Base-by-base conservation (phyloP, 2,329 filamentous ascomycete genomes). In the Pezicula radicicola region DNA sequence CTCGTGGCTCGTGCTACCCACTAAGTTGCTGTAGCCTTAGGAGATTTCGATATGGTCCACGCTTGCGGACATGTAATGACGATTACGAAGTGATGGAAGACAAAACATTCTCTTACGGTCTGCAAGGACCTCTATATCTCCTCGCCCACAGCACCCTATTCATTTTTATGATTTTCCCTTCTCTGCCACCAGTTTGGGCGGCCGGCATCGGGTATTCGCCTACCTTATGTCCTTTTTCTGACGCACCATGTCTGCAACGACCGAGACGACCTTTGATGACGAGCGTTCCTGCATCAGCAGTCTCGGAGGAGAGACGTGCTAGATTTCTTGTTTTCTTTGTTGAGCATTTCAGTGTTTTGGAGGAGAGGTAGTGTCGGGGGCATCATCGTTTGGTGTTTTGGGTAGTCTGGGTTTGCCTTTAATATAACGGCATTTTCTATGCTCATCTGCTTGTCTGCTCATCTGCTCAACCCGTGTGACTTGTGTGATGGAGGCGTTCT, bases 1-100 rank as follows among this genome's bases (percentile, higher is more conserved):
- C 78, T 99, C 69, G 93, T 99, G 70, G 93, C 91, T 61, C 88
- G 89, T 70, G 87, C 91, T 57, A 90, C 80, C 68, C 86, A 86
- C 27, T 45, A 28, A 45, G 27, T 13, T 27, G 40, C 15, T 12
- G 73, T 91, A 73, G 83, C 43, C 37, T 18, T 13, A 7, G 25
- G 27, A 46, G 51, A 28, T 51, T 37, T 35, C 30, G 50, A 55
- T 51, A 28, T 65, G 60, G 62, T 70, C 66, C 63, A 69, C 65
- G 65, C 66, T 68, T 65, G 40, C 30, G 46, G 18, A 33, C 36
- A 21, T 69, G 68, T 77, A 72, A 78, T 71, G 74, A 80, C 68
- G 70, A 73, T 74, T 69, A 79, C 70, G 75, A 77, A 68, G 66
- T 70, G 68, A 75, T 63, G 73, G 71, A 73, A 74, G 72, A 75